Percentiles rank a stretch among this genome's conserved stretches.
These are phyloP conservation scores for Larix sibirica DNA, from an alignment of 83 land plant species.

Conservation along the genomic window DNA sequence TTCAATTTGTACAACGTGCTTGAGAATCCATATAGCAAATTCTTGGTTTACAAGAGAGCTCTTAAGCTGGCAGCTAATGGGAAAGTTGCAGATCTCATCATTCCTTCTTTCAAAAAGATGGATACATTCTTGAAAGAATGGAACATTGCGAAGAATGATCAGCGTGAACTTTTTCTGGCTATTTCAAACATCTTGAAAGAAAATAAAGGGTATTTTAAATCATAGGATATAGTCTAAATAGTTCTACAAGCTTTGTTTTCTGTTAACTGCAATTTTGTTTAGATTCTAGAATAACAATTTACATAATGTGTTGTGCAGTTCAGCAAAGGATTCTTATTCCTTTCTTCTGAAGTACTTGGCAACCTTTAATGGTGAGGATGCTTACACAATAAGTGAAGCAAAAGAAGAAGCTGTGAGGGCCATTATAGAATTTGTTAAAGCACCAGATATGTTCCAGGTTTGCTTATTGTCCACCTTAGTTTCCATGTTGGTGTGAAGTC, in stretches of 20 bases:
- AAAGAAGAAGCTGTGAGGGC: constrained; percentile 93
- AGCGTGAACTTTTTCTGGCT: constrained; percentile 69
- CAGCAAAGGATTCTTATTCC: constrained; percentile 73
- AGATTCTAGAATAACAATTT: not conserved
- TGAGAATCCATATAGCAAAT: constrained; percentile 79
- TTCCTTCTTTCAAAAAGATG: constrained; percentile 86
- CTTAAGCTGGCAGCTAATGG: constrained; percentile 73
- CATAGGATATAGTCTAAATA: not conserved
- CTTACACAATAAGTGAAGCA: constrained; percentile 72
- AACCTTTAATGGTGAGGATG: constrained; percentile 85
- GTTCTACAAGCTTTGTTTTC: not conserved
- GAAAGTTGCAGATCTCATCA: constrained; percentile 78
- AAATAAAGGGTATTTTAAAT: constrained; percentile 63
- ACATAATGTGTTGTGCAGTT: constrained; percentile 37
- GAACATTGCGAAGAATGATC: constrained; percentile 73
- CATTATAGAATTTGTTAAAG: constrained; percentile 90
- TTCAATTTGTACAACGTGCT: constrained; percentile 91
- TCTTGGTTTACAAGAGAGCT: constrained; percentile 77
- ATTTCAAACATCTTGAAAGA: constrained; percentile 85
- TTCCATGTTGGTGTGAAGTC: constrained; percentile 8
- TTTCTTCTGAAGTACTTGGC: constrained; percentile 84
- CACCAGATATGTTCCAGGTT: constrained; percentile 98
- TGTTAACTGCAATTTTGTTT: not conserved
- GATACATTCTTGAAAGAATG: constrained; percentile 91
- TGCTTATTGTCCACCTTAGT: constrained; percentile 20